These are phyloP conservation scores for Perilla frutescens DNA, from an alignment of 257 asterid species.

Conservation along the genomic window DNA sequence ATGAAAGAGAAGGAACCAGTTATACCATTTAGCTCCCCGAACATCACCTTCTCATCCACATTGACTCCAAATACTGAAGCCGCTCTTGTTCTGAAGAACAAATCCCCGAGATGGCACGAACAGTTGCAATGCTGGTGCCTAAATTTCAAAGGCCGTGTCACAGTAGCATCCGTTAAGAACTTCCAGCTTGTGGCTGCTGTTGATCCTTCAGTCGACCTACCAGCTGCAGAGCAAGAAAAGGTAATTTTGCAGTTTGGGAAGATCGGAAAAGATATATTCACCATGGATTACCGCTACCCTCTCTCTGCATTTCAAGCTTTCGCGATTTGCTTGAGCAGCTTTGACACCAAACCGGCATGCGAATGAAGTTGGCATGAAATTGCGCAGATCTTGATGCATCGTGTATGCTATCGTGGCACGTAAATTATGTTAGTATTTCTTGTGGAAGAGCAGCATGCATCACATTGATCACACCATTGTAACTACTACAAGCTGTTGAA, in stretches of 20 bases:
- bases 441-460: slow-evolving; percentile 15
- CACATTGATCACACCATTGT: neutral
- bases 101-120: slow-evolving; percentile 94
- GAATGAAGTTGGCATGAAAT: slow-evolving; percentile 56
- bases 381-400: slow-evolving; percentile 35
- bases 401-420: neutral
- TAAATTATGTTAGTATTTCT: slow-evolving; percentile 21
- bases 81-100: slow-evolving; percentile 72
- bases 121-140: slow-evolving; percentile 95
- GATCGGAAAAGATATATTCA: slow-evolving; percentile 89
- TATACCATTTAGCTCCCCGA: slow-evolving; percentile 37
- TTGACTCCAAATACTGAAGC: slow-evolving; percentile 26
- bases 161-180: slow-evolving; percentile 90
- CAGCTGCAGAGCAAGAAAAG: slow-evolving; percentile 76
- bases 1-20: slow-evolving; percentile 44
- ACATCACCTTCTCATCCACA: slow-evolving; percentile 32
- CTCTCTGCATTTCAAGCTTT: slow-evolving; percentile 97
- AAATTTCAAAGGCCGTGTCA: slow-evolving; percentile 88
- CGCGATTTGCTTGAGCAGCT: slow-evolving; percentile 97
- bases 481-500: neutral
- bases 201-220: slow-evolving; percentile 59
- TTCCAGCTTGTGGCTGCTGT: slow-evolving; percentile 89
- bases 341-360: slow-evolving; percentile 92
- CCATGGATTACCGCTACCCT: slow-evolving; percentile 90
- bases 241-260: slow-evolving; percentile 90